Conservation (phyloP, 2,329 filamentous ascomycete genomes). For the Trichoderma sp. region DNA sequence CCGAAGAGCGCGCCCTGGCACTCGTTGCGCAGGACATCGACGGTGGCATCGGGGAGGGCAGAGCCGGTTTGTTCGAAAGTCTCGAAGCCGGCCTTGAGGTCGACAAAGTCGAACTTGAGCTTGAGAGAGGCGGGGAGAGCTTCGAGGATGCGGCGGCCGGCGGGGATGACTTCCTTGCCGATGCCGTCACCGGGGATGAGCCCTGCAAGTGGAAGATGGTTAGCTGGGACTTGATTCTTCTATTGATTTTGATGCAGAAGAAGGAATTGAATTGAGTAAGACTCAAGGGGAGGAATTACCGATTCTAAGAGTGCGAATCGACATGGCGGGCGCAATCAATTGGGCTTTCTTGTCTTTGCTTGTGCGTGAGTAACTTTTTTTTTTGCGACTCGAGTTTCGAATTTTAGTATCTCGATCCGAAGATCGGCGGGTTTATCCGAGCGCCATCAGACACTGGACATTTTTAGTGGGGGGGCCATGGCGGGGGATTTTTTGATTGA, state of each 20-base stretch:
- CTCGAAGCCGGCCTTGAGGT: conserved; percentile 90
- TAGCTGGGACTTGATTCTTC: neutral
- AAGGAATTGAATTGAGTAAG: too few species aligned
- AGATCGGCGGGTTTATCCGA: conserved; percentile 16
- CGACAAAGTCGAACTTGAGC: conserved; percentile 89
- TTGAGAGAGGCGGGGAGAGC: conserved; percentile 86
- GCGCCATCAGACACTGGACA: neutral
- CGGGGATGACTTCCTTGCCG: conserved; percentile 95
- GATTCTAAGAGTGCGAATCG: conserved; percentile 42
- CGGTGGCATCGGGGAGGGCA: conserved; percentile 85
- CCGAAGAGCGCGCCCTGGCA: conserved; percentile 97
- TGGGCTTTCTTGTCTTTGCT: neutral
- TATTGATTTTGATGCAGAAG: too few species aligned
- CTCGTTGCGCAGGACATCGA: conserved; percentile 82
- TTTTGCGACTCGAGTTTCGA: neutral
- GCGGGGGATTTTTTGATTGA: neutral
- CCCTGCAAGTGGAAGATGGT: conserved; percentile 49
- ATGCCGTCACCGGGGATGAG: conserved; percentile 98
- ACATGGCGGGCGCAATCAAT: conserved; percentile 33
- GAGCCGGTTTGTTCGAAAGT: conserved; percentile 87
- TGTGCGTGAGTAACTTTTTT: conserved; percentile 1
- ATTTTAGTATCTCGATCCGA: conserved; percentile 3
- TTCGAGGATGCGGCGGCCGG: conserved; percentile 87
- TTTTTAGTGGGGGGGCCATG: neutral
- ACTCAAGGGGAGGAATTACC: conserved; percentile 27